Evolutionary conservation across 2,329 filamentous ascomycete genomes (phyloP).

Genomic region (Colletotrichum endophyticum): DNA sequence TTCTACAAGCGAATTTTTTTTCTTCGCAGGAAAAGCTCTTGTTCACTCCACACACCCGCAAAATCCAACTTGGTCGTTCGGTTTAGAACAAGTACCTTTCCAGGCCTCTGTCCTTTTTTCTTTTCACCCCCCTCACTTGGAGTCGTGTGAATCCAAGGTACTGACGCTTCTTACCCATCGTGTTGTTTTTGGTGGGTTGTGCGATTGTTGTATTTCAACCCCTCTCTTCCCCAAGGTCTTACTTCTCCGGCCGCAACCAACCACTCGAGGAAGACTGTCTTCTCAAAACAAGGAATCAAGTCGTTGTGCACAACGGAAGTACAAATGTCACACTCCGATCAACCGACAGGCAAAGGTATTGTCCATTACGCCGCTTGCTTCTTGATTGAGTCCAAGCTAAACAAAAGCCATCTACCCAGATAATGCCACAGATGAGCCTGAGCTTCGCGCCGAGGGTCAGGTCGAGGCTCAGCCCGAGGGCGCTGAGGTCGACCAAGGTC

Average conservation of each 20-base stretch:
- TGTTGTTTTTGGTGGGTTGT: slow-evolving; percentile 14
- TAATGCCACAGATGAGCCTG: slow-evolving; percentile 6
- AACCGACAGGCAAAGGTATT: slow-evolving; percentile 18
- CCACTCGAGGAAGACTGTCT: not conserved
- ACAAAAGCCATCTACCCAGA: not conserved
- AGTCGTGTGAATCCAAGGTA: not conserved
- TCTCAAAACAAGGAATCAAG: not conserved
- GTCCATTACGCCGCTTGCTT: not conserved
- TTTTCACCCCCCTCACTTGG: not conserved
- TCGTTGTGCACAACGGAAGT: not conserved
- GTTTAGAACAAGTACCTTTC: not conserved
- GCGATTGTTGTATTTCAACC: slow-evolving; percentile 10
- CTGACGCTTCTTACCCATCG: not conserved
- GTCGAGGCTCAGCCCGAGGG: not conserved
- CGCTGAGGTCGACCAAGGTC: slow-evolving; percentile 9
- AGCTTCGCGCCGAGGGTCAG: not conserved
- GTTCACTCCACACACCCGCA: not conserved
- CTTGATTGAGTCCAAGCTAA: not conserved
- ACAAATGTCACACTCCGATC: slow-evolving; percentile 17
- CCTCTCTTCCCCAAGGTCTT: not conserved
- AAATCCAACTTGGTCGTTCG: not conserved
- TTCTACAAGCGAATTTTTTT: slow-evolving; percentile 7
- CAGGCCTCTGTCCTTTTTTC: not conserved
- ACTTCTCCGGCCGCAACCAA: not conserved
- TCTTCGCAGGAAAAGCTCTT: not conserved